Evolutionary conservation across 352 stramenopile genomes (phyloP), one percentile per base, ranked within the genome.

Genomic region (Globisporangium perplexum): DNA sequence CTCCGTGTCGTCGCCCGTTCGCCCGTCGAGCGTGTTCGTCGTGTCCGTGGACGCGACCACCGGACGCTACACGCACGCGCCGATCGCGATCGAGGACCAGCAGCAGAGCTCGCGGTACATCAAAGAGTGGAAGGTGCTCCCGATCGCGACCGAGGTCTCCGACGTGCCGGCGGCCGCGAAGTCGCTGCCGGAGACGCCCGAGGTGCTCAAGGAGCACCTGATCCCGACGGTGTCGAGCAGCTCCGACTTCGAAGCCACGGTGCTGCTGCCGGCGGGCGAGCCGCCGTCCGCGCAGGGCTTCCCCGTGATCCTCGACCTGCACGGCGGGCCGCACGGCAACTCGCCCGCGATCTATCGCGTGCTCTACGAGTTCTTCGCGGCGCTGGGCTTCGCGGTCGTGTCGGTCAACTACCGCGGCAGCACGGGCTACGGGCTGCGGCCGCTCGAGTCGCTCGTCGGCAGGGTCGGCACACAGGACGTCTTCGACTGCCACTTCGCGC

Each of bases 361-460:
- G 26, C 72, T 87, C 47, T 97, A 90, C 65, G 84, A 93, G 15
- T 98, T 89, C 66, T 83, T 98, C 26, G 81, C 90, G 57, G 84
- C 78, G 15, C 59, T 90, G 28, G 77, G 88, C 22, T 98, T 97
- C 65, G 93, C 88, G 6, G 75, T 98, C 52, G 68, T 98, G 33
- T 84, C 72, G 2, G 90, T 98, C 17, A 99, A 99, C 74, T 99
- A 97, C 68, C 79, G 95, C 45, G 96, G 96, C n/a, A 97, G 86
- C 18, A 97, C 79, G 20, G 96, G 95, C 23, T 98, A 97, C 65
- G 96, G 96, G 7, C 74, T 92, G 35, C 64, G 74, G n/a, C 55
- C 87, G 38, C 60, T 98, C 15, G 81, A 98, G 56, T 96, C 84
- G 33, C 71, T 98, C 23, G 65, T 96, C 11, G 91, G 92, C 7